phyloP scores from a whole-genome alignment of 352 stramenopile species.

The Phytophthora kernoviae region DNA sequence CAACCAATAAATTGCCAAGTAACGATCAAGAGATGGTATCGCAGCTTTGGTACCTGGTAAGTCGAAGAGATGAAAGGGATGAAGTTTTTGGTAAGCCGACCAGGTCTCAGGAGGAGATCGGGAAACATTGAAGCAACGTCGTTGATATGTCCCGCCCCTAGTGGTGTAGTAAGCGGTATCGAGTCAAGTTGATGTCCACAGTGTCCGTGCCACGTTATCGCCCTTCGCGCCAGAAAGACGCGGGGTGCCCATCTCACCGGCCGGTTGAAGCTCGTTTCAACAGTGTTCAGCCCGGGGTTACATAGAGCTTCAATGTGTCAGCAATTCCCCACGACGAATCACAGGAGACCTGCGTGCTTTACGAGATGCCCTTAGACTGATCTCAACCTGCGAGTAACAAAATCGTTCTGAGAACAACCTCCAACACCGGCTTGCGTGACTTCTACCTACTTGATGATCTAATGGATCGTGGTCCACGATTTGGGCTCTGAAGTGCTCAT shows the following conservation, averaged over 20 bases:
- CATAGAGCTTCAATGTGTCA: neutral
- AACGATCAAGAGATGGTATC: slow-evolving; percentile 1
- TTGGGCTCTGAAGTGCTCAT: too few relatives aligned
- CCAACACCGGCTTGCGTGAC: too few relatives aligned
- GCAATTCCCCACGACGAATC: too few relatives aligned
- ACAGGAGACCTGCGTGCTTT: too few relatives aligned
- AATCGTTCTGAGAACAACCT: neutral
- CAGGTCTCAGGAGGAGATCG: neutral
- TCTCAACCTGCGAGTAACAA: neutral
- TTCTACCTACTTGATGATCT: neutral
- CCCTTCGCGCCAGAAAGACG: neutral
- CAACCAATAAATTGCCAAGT: slow-evolving; percentile 24
- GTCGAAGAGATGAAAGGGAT: slow-evolving; percentile 6
- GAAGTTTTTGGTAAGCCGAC: neutral
- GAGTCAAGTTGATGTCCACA: slow-evolving; percentile 3
- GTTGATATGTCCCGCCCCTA: too few relatives aligned
- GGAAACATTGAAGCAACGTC: neutral
- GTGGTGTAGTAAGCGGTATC: slow-evolving; percentile 1
- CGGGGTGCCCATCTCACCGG: slow-evolving; percentile 8
- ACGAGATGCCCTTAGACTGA: too few relatives aligned
- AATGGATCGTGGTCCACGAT: neutral
- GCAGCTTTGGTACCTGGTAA: neutral
- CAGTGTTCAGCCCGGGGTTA: neutral
- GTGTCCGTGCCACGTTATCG: slow-evolving; percentile 11
- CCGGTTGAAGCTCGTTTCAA: slow-evolving; percentile 14